Evolutionary conservation across 192 early-diverging fungal genomes (phyloP), one percentile per base, ranked within the genome.

Genomic region (Coemansia sp.): DNA sequence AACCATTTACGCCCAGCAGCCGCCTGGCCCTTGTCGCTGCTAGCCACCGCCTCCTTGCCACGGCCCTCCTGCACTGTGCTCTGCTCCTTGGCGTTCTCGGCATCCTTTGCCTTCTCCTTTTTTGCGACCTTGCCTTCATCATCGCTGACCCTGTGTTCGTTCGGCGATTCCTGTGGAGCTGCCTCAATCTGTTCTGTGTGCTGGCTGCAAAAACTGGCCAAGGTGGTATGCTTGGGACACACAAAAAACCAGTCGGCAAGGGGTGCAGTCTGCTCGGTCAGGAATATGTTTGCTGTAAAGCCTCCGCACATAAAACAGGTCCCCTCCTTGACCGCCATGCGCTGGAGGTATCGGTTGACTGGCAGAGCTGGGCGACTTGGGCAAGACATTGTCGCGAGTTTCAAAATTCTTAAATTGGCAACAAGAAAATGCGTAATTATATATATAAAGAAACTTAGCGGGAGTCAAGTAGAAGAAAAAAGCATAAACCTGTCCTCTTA

Each of bases 241-340:
- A 68, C 53, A 18, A 52, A 68, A 58, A 68, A 68, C 65, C 65
- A 68, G 53, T 68, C 65, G 23, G 39, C 10, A n/a, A n/a, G n/a
- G 11, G 53, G 40, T 7, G 42, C 29, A 28, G 18, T 30, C 9
- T 52, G 39, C 36, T 56, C 65, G 0, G 65, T 51, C 34, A 68
- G 14, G 9, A 68, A 40, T 22, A 68, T 18, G 9, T 25, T 52
- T 5, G 58, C 15, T 8, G 58, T 61, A 18, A 56, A 24, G 27
- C 10, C 6, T 15, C 38, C 38, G 27, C 65, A 68, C 17, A 68
- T 45, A 36, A 68, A 68, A 28, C 65, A 68, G 5, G 53, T 1
- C 9, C 65, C 53, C 26, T 56, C 53, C 30, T 55, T 56, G 3
- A 28, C 53, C 6, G 65, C 58, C 5, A 53, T 60, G 35, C 65